phyloP scores from a whole-genome alignment of 345 rosid species.

The Eucalyptus cloeziana region DNA sequence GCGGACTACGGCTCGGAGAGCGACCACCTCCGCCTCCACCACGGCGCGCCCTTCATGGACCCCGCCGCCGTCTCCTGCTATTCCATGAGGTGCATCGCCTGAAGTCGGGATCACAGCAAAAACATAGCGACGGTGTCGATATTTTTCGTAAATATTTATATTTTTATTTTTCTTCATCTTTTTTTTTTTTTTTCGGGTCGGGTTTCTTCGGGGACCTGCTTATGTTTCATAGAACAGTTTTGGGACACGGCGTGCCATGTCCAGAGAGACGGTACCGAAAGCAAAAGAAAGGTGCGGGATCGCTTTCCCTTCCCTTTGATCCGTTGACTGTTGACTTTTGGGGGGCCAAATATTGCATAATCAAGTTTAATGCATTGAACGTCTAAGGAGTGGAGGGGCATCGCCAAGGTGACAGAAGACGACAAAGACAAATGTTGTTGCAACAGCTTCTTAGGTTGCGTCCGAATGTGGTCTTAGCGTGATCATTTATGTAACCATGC shows the following conservation, averaged over 20 bases:
- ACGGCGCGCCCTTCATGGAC: conserved; percentile 4
- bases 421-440: neutral
- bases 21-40: conserved; percentile 31
- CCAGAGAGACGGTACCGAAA: neutral
- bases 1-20: conserved; percentile 39
- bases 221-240: neutral
- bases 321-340: neutral
- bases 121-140: neutral
- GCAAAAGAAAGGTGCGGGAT: neutral
- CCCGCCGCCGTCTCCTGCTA: conserved; percentile 12
- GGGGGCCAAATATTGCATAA: neutral
- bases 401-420: neutral
- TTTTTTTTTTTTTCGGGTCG: neutral
- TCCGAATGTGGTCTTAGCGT: neutral
- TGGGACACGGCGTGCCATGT: neutral
- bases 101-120: neutral
- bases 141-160: neutral
- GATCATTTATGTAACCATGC: neutral
- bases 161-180: neutral
- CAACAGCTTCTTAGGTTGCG: neutral
- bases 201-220: neutral
- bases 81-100: conserved; percentile 48
- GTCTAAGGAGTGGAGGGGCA: neutral
- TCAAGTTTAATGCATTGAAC: neutral
- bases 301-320: neutral